phyloP scores from a whole-genome alignment of 2,329 filamentous ascomycete species.

The Neonectria magnoliae region DNA sequence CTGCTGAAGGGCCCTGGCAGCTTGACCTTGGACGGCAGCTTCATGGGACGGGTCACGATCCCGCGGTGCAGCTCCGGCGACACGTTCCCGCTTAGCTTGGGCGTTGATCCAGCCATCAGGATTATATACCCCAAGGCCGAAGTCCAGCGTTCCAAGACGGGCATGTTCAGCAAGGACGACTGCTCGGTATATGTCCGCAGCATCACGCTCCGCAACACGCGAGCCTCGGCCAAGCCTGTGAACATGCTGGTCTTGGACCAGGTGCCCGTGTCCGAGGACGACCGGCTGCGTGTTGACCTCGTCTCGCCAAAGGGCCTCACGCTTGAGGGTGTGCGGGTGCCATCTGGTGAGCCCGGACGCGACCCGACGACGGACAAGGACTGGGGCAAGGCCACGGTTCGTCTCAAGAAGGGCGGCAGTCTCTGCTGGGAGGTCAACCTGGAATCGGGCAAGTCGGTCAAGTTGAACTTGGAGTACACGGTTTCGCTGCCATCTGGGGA shows the following conservation, averaged over 20 bases:
- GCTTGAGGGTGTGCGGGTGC: slow-evolving; percentile 50
- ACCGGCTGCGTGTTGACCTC: slow-evolving; percentile 63
- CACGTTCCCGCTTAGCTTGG: slow-evolving; percentile 62
- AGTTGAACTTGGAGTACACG: slow-evolving; percentile 69
- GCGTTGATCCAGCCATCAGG: slow-evolving; percentile 67
- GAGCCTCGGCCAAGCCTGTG: slow-evolving; percentile 51
- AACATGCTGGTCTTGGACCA: slow-evolving; percentile 67
- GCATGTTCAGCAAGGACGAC: slow-evolving; percentile 65
- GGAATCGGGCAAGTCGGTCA: slow-evolving; percentile 66
- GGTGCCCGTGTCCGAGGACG: slow-evolving; percentile 70
- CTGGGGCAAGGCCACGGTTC: slow-evolving; percentile 65
- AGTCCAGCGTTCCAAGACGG: slow-evolving; percentile 60
- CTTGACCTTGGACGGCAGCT: slow-evolving; percentile 70
- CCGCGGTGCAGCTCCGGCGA: slow-evolving; percentile 66
- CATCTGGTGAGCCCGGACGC: slow-evolving; percentile 46
- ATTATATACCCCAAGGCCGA: slow-evolving; percentile 67
- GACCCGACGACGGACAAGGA: slow-evolving; percentile 46
- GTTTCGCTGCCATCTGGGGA: slow-evolving; percentile 65
- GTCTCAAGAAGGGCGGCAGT: slow-evolving; percentile 66
- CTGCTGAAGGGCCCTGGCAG: slow-evolving; percentile 65
- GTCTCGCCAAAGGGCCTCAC: slow-evolving; percentile 59
- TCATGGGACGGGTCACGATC: slow-evolving; percentile 66
- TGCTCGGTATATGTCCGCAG: slow-evolving; percentile 60
- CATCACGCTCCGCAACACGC: slow-evolving; percentile 62
- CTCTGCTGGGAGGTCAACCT: slow-evolving; percentile 67